phyloP scores from a whole-genome alignment of 805 yeast genomes.

The Trichomonascus vanleenenianus region DNA sequence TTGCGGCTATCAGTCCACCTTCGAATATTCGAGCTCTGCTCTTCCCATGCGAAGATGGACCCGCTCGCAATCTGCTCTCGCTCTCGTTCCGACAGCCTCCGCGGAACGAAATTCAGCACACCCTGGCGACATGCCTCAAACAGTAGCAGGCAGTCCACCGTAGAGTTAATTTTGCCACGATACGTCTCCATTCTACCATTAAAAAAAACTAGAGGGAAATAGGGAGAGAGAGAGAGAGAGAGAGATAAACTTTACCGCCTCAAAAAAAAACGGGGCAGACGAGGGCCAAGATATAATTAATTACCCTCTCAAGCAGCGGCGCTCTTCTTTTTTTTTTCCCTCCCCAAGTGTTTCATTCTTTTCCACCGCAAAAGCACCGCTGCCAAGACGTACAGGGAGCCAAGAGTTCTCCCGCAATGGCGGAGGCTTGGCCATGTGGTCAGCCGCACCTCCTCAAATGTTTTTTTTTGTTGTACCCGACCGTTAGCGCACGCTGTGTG shows the following conservation, averaged over 20 bases:
- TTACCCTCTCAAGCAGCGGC: no score
- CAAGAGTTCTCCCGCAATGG: not conserved
- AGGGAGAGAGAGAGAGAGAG: no score
- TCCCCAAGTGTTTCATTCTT: not conserved
- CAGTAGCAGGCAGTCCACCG: slow-evolving; percentile 55
- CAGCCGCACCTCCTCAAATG: not conserved
- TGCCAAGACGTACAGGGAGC: not conserved
- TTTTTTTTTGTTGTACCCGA: no score
- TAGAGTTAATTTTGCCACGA: slow-evolving; percentile 48
- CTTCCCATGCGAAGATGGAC: slow-evolving; percentile 65
- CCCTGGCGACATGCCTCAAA: slow-evolving; percentile 58
- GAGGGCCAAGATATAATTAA: no score
- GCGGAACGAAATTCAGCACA: slow-evolving; percentile 47
- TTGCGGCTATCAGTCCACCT: slow-evolving; percentile 74
- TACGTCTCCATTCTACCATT: slow-evolving; percentile 45
- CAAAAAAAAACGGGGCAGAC: no score
- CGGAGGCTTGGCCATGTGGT: not conserved
- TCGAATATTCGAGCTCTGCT: slow-evolving; percentile 59
- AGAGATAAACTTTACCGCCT: no score
- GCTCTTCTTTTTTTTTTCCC: not conserved
- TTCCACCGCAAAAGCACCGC: no score
- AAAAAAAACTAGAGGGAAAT: no score
- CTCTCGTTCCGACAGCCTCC: slow-evolving; percentile 52
- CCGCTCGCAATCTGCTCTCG: slow-evolving; percentile 48
- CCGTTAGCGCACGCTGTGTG: no score